These are phyloP conservation scores for Baorangia bicolor DNA, from an alignment of 768 basidiomycete species.

Conservation along the genomic window DNA sequence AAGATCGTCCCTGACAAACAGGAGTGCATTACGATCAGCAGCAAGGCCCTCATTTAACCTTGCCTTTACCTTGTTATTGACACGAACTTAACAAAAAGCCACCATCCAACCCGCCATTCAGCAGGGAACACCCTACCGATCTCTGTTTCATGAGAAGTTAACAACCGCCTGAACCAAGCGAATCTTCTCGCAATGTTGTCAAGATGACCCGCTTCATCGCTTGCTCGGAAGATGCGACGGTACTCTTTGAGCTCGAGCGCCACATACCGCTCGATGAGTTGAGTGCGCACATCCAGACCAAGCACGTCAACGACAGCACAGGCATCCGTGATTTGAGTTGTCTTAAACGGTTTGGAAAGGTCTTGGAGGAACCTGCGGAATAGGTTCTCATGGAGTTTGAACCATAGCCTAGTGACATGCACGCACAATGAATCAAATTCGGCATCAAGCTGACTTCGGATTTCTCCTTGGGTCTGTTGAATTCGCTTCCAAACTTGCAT, in stretches of 20 bases:
- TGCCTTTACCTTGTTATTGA: slow-evolving; percentile 76
- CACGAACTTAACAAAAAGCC: slow-evolving; percentile 80
- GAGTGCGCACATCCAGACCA: slow-evolving; percentile 76
- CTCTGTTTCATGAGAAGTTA: slow-evolving; percentile 86
- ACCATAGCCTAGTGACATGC: background rate
- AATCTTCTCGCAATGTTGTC: slow-evolving; percentile 93
- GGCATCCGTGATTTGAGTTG: slow-evolving; percentile 70
- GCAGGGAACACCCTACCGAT: slow-evolving; percentile 79
- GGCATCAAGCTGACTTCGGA: slow-evolving; percentile 76
- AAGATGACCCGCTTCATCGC: slow-evolving; percentile 93
- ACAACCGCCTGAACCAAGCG: slow-evolving; percentile 88
- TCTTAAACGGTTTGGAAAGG: slow-evolving; percentile 61
- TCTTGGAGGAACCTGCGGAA: slow-evolving; percentile 74
- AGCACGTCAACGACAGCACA: slow-evolving; percentile 89
- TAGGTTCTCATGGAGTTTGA: background rate
- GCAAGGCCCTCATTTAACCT: background rate
- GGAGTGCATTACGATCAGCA: background rate
- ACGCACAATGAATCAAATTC: slow-evolving; percentile 93
- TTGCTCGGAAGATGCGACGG: slow-evolving; percentile 88
- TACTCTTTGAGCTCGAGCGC: slow-evolving; percentile 93
- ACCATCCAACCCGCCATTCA: slow-evolving; percentile 84
- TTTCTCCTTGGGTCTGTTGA: slow-evolving; percentile 77
- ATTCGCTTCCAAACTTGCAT: slow-evolving; percentile 76
- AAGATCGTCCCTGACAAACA: slow-evolving; percentile 70
- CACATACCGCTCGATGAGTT: slow-evolving; percentile 86